Conservation (phyloP, 371 early-diverging fungal genomes). For the Cokeromyces recurvatus region DNA sequence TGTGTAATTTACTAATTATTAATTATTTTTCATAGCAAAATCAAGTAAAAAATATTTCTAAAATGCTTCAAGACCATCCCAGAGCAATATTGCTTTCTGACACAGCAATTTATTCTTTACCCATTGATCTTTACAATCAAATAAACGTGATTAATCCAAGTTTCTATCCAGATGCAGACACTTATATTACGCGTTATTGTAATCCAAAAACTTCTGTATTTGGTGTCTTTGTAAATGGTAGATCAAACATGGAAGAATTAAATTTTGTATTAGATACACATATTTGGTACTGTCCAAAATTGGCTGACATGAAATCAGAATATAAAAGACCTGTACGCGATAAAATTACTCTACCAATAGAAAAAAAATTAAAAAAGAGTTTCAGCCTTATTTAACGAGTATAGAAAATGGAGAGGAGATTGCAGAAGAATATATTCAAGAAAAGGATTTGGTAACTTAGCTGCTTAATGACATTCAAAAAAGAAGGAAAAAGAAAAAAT, state of each 20-base stretch:
- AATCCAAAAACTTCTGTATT: slow-evolving; percentile 22
- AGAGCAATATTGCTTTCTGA: slow-evolving; percentile 49
- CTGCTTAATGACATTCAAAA: no score
- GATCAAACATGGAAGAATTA: slow-evolving; percentile 43
- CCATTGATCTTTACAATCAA: slow-evolving; percentile 59
- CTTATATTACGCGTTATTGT: slow-evolving; percentile 62
- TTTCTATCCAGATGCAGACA: slow-evolving; percentile 30
- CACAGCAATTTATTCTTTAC: slow-evolving; percentile 58
- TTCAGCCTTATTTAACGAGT: neutral
- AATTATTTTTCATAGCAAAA: slow-evolving; percentile 3
- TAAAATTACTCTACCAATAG: slow-evolving; percentile 22
- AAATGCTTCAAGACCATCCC: slow-evolving; percentile 33
- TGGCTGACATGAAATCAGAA: slow-evolving; percentile 47
- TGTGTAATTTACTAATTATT: neutral
- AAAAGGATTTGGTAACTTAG: neutral
- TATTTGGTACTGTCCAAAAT: slow-evolving; percentile 55
- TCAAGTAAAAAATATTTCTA: slow-evolving; percentile 6
- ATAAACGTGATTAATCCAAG: slow-evolving; percentile 37
- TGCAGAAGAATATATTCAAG: neutral
- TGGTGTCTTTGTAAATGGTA: slow-evolving; percentile 23
- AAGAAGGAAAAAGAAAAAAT: no score
- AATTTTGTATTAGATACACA: slow-evolving; percentile 42
- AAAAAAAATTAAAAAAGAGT: neutral
- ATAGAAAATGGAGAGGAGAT: neutral
- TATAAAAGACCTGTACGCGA: slow-evolving; percentile 46